phyloP scores from a whole-genome alignment of 192 early-diverging fungal species.

The Backusella sp. region DNA sequence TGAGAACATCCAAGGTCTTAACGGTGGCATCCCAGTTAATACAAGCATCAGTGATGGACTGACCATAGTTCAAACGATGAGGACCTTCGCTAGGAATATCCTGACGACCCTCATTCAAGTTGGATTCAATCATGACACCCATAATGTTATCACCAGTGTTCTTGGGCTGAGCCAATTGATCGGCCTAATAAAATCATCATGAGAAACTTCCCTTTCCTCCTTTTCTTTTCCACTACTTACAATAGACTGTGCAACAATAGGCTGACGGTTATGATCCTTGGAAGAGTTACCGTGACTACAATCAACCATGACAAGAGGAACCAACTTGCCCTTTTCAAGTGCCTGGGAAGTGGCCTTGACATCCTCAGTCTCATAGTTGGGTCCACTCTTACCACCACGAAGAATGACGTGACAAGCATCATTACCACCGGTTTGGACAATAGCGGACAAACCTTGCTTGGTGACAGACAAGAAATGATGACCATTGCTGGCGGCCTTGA shows the following conservation, averaged over 20 bases:
- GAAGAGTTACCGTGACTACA: constrained; percentile 94
- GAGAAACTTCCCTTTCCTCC: not conserved
- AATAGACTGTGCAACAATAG: constrained; percentile 62
- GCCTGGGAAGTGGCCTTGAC: constrained; percentile 58
- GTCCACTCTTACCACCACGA: constrained; percentile 81
- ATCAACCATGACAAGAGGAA: constrained; percentile 84
- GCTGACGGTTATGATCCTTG: constrained; percentile 86
- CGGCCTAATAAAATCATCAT: constrained; percentile 23
- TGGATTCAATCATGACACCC: constrained; percentile 96
- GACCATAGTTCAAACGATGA: constrained; percentile 77
- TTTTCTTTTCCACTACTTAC: not conserved
- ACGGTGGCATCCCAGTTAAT: constrained; percentile 92
- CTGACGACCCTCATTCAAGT: constrained; percentile 75
- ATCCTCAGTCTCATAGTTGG: constrained; percentile 85
- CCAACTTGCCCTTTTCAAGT: constrained; percentile 58
- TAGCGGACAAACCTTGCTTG: constrained; percentile 83
- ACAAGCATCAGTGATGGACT: constrained; percentile 92
- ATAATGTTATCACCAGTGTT: constrained; percentile 72
- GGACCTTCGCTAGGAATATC: constrained; percentile 76
- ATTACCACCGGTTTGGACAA: constrained; percentile 89
- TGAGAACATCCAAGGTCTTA: constrained; percentile 68
- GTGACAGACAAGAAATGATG: constrained; percentile 85
- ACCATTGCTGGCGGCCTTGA: constrained; percentile 76
- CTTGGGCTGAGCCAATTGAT: constrained; percentile 59
- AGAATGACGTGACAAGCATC: constrained; percentile 92